These are phyloP conservation scores for Fusarium sp. DNA, from an alignment of 2,329 filamentous ascomycete genomes.

Conservation along the genomic window DNA sequence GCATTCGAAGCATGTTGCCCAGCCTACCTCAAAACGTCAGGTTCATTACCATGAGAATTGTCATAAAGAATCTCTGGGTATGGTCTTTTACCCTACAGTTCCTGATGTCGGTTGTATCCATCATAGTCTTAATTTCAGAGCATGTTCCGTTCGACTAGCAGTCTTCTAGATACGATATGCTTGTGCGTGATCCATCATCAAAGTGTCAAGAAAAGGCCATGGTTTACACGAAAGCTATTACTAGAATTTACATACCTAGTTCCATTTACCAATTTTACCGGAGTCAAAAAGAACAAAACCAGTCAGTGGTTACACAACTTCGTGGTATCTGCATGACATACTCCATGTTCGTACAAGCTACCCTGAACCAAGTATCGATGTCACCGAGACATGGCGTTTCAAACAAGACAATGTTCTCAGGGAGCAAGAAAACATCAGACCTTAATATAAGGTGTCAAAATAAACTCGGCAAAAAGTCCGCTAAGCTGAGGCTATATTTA, in stretches of 20 bases:
- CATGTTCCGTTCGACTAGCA: not conserved
- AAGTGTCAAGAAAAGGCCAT: too few species aligned
- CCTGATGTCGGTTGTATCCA: not conserved
- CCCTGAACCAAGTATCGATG: conserved; percentile 21
- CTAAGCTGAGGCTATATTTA: too few species aligned
- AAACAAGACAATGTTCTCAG: conserved; percentile 10
- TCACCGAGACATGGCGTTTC: conserved; percentile 15
- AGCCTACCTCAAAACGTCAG: not conserved
- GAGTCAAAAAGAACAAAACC: not conserved
- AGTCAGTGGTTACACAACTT: not conserved
- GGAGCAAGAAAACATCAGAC: too few species aligned
- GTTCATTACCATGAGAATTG: not conserved
- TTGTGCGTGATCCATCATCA: not conserved
- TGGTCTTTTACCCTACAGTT: not conserved
- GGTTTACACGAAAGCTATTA: not conserved
- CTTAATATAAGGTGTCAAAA: too few species aligned
- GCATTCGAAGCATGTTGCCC: not conserved
- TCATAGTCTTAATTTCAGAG: fast-evolving
- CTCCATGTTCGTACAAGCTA: not conserved
- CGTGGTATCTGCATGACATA: not conserved
- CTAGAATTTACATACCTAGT: too few species aligned
- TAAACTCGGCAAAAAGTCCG: too few species aligned
- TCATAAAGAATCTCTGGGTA: too few species aligned
- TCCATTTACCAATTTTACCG: not conserved
- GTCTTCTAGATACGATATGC: fast-evolving